Evolutionary conservation across 2,329 filamentous ascomycete genomes (phyloP), one percentile per base, ranked within the genome.

Genomic region (Trichoderma guizhouense): DNA sequence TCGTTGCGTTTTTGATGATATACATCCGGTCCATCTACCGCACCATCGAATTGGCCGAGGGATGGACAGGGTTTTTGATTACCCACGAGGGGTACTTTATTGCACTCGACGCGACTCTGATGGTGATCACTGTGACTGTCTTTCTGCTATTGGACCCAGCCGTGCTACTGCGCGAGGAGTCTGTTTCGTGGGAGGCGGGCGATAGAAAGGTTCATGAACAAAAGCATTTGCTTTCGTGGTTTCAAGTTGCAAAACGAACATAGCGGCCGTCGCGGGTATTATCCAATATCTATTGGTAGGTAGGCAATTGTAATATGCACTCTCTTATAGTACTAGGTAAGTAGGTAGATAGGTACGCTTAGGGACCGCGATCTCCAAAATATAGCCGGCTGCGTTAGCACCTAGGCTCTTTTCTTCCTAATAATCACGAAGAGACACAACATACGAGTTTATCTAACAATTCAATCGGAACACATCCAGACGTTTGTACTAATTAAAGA

Each of bases 61-160:
- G 86, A 0, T 87, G 85, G 86, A 71, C 74, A 7, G 86, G 86
- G 0, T 84, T 84, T 57, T 76, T 87, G 62, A 87, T 87, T 69
- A 84, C 83, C n/a, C 83, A 83, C 6, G 82, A 87, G 75, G 76
- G 76, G 11, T 87, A 83, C 71, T 87, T 87, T 72, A 81, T 86
- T 72, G 84, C 79, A 6, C 78, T 87, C 3, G 86, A 87, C 73
- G 85, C 83, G 2, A 79, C 81, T 3, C 82, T 85, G 76, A 87
- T 87, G 82, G 78, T 84, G 12, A 69, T 83, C 67, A 82, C 84
- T 6, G 84, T 86, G n/a, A 77, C 47, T 0, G 75, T 85, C 11
- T 85, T 86, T 72, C 81, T 84, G 61, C 53, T 83, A 12, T 72
- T 85, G 18, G 84, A 86, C 64, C 85, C 84, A n/a, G 74, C 71